Evolutionary conservation across 352 stramenopile genomes (phyloP).

Genomic region (Phytophthora melonis): DNA sequence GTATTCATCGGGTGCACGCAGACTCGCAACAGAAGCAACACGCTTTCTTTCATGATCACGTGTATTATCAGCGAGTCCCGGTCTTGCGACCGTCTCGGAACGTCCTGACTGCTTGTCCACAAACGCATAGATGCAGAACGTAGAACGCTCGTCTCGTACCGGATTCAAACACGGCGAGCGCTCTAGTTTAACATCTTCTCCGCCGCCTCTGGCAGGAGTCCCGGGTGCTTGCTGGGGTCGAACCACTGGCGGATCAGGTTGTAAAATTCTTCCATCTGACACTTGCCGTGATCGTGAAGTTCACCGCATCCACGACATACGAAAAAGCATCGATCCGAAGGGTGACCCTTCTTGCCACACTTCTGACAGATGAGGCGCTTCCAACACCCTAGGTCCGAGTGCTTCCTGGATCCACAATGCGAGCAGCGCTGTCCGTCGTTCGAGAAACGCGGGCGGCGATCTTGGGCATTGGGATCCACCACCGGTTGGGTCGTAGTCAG

Average conservation of each 20-base stretch:
- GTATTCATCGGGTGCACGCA: constrained; percentile 4
- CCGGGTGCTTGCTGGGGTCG: constrained; percentile 14
- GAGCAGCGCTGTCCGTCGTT: neutral
- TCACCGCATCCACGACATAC: constrained; percentile 21
- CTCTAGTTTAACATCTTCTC: constrained; percentile 34
- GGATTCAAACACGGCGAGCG: constrained; percentile 14
- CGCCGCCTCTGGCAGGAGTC: constrained; percentile 3
- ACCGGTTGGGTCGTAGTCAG: no score
- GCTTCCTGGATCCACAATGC: constrained; percentile 7
- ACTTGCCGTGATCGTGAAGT: constrained; percentile 8
- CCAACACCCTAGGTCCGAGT: constrained; percentile 13
- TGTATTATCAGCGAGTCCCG: constrained; percentile 15
- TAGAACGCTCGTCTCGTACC: constrained; percentile 14
- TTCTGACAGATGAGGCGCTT: constrained; percentile 16
- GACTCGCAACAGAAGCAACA: neutral
- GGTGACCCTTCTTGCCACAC: constrained; percentile 17
- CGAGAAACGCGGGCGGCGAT: neutral
- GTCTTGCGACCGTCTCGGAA: neutral
- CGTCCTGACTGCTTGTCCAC: neutral
- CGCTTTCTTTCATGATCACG: constrained; percentile 12
- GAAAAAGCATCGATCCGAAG: constrained; percentile 15
- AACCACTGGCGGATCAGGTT: constrained; percentile 22
- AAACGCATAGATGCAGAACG: constrained; percentile 18
- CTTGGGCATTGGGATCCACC: no score
- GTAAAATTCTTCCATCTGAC: constrained; percentile 24